phyloP scores from a whole-genome alignment of 2,329 filamentous ascomycete genomes.

The Calonectria leucothoes region DNA sequence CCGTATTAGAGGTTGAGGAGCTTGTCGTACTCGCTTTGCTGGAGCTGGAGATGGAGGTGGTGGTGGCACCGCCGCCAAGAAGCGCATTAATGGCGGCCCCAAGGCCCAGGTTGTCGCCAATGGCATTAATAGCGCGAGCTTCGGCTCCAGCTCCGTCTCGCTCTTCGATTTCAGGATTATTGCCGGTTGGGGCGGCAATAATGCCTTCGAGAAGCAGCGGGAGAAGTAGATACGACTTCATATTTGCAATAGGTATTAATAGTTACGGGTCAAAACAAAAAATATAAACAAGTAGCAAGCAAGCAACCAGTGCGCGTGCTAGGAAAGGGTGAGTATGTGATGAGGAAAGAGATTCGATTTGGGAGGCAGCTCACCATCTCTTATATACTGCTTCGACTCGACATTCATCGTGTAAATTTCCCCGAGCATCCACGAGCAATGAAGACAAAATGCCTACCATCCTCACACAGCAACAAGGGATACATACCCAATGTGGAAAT shows the following conservation, averaged over 20 bases:
- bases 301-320: slow-evolving; percentile 6
- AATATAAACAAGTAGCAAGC: slow-evolving; percentile 5
- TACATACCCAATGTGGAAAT: background rate
- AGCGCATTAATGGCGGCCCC: background rate
- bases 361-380: background rate
- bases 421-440: background rate
- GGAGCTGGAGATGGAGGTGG: background rate
- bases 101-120: background rate
- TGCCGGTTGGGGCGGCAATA: background rate
- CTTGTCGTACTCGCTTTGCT: background rate
- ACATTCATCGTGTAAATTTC: background rate
- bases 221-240: slow-evolving; percentile 1
- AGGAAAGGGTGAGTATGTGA: background rate
- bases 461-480: background rate
- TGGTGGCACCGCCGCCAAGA: background rate
- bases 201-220: background rate
- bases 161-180: background rate
- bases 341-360: background rate
- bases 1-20: background rate
- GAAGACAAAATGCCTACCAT: background rate
- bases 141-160: background rate
- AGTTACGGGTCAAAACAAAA: background rate
- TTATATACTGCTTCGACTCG: background rate
- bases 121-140: background rate
- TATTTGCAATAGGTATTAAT: slow-evolving; percentile 10